A percentile compares a stretch with the other conserved stretches of the same genome.
These are phyloP conservation scores for Ambrosiella cleistominuta DNA, from an alignment of 2,329 filamentous ascomycete genomes.

Conservation along the genomic window DNA sequence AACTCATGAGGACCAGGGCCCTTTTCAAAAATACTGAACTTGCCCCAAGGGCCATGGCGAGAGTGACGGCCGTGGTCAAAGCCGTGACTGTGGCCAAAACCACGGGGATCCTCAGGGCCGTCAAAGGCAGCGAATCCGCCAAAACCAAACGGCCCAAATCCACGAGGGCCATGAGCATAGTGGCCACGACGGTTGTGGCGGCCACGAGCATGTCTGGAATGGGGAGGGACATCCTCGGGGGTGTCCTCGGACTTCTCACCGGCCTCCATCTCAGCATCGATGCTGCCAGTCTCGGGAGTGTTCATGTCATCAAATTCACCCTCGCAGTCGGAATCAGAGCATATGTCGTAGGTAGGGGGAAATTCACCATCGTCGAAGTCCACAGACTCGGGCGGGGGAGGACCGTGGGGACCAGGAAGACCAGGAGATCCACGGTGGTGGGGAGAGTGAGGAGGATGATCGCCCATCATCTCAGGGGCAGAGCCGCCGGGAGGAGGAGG, in stretches of 20 bases:
- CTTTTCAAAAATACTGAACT: not conserved
- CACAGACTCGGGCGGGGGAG: not conserved
- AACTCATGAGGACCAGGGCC: not conserved
- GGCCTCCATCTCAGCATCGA: not conserved
- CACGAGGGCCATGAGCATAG: slow-evolving; percentile 14
- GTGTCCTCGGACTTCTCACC: slow-evolving; percentile 10
- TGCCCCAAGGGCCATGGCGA: slow-evolving; percentile 11
- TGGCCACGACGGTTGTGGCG: slow-evolving; percentile 17
- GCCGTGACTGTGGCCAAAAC: slow-evolving; percentile 14
- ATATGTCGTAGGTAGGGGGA: not conserved
- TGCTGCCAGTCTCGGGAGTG: not conserved
- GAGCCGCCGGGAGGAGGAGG: not conserved
- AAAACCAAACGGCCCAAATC: slow-evolving; percentile 15
- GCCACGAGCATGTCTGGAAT: slow-evolving; percentile 17
- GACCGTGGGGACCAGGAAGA: not conserved
- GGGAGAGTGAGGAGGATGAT: not conserved
- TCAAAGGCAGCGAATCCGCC: not conserved
- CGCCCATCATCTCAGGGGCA: not conserved
- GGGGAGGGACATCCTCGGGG: slow-evolving; percentile 8
- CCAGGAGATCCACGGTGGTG: not conserved
- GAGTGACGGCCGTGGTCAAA: slow-evolving; percentile 15
- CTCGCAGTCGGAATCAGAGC: not conserved
- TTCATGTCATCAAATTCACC: not conserved
- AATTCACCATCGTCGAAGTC: not conserved
- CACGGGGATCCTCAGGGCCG: slow-evolving; percentile 11